phyloP scores from a whole-genome alignment of 2,329 filamentous ascomycete species.

The Sporothrix humicola region DNA sequence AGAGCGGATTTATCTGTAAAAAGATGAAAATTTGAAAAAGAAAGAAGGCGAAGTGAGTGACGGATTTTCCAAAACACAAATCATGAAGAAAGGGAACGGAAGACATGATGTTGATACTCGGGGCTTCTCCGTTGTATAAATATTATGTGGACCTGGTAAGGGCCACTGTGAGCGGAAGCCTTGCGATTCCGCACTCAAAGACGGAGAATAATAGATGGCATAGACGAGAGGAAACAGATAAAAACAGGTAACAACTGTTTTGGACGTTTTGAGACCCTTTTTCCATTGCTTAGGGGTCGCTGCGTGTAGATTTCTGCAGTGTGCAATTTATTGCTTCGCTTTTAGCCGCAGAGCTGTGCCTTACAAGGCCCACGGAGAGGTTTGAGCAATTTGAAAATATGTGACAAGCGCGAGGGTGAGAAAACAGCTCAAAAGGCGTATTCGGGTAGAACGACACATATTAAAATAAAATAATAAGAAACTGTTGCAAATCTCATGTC shows the following conservation, averaged over 20 bases:
- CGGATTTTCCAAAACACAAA: not conserved
- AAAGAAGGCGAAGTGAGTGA: not conserved
- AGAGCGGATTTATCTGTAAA: not conserved
- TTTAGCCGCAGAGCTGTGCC: constrained; percentile 10
- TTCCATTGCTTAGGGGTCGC: not conserved
- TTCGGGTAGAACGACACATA: not conserved
- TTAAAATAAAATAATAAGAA: not conserved
- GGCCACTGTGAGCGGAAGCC: not conserved
- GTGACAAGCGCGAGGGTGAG: not conserved
- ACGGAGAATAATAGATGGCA: not conserved
- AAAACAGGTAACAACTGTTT: constrained; percentile 17
- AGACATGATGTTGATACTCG: constrained; percentile 10
- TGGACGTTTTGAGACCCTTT: not conserved
- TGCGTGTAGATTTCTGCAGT: constrained; percentile 2
- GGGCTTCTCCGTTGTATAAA: constrained; percentile 15
- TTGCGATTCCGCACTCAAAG: not conserved
- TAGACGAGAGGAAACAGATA: constrained; percentile 10
- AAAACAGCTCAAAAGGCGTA: not conserved
- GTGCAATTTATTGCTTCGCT: constrained; percentile 4
- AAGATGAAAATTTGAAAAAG: not conserved
- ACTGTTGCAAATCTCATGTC: not conserved
- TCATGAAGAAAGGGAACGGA: not conserved
- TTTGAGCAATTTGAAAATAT: not conserved
- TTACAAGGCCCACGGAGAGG: not conserved
- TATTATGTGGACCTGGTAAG: constrained; percentile 5